A percentile compares a stretch with the other conserved stretches of the same genome.
Conservation (phyloP, 1,139 yeast genomes). For the Hansenula lynferdii region DNA sequence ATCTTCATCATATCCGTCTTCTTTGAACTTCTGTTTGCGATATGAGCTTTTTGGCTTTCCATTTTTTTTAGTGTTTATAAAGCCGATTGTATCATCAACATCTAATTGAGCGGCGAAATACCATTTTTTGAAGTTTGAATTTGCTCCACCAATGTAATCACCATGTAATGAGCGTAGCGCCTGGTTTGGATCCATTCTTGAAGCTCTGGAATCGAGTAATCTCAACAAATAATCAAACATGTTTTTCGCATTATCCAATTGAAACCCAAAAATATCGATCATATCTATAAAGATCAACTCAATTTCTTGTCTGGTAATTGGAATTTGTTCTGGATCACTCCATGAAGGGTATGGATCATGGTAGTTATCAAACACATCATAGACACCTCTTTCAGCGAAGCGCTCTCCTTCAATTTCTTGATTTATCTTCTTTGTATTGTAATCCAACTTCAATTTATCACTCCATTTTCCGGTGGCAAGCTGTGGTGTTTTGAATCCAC, state of each 20-base stretch:
- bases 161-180: conserved; percentile 56
- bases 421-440: conserved; percentile 23
- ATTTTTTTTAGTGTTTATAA: conserved; percentile 26
- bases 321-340: conserved; percentile 34
- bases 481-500: conserved; percentile 47
- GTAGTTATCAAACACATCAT: conserved; percentile 34
- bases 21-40: conserved; percentile 13
- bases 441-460: conserved; percentile 27
- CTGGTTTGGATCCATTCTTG: conserved; percentile 46
- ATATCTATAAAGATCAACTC: conserved; percentile 49
- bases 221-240: conserved; percentile 56
- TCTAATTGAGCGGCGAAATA: conserved; percentile 59
- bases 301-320: conserved; percentile 43
- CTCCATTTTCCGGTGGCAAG: conserved; percentile 43
- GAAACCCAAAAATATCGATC: conserved; percentile 51
- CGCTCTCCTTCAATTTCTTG: conserved; percentile 24
- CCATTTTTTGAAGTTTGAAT: conserved; percentile 61
- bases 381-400: conserved; percentile 38
- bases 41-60: conserved; percentile 23
- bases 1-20: neutral
- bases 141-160: conserved; percentile 59
- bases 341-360: conserved; percentile 60
- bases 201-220: conserved; percentile 54
- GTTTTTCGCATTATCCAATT: conserved; percentile 49
- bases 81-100: conserved; percentile 44